These are phyloP conservation scores for Peniophora sp. DNA, from an alignment of 1,284 basidiomycete genomes.

Conservation along the genomic window DNA sequence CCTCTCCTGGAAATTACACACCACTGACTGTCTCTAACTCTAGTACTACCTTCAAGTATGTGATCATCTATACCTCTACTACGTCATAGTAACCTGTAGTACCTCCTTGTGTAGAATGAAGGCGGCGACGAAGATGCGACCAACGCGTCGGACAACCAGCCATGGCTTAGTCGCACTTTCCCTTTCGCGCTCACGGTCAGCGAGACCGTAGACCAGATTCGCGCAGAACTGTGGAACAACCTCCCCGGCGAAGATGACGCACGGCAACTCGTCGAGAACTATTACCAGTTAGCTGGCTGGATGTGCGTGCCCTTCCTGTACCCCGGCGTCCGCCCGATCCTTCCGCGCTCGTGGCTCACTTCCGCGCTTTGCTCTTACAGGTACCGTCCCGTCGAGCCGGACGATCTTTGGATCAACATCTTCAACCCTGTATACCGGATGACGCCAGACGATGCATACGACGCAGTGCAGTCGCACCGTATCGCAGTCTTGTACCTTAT, in stretches of 20 bases:
- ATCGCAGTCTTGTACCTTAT: constrained; percentile 28
- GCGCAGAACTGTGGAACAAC: constrained; percentile 32
- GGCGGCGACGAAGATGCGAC: constrained; percentile 24
- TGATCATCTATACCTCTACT: too few relatives aligned
- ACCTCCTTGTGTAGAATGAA: constrained; percentile 2
- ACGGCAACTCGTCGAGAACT: constrained; percentile 36
- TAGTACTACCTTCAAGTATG: constrained; percentile 31
- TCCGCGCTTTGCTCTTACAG: constrained; percentile 20
- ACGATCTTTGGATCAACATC: constrained; percentile 43
- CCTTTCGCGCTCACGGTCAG: constrained; percentile 41
- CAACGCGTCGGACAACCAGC: constrained; percentile 38
- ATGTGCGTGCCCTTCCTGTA: constrained; percentile 50
- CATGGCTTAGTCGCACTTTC: constrained; percentile 53
- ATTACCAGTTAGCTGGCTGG: constrained; percentile 62
- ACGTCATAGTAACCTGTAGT: too few relatives aligned
- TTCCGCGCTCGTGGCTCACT: constrained; percentile 6
- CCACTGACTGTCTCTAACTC: constrained; percentile 1
- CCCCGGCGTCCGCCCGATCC: too few relatives aligned
- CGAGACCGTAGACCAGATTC: constrained; percentile 34
- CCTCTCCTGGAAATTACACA: background rate
- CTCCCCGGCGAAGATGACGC: constrained; percentile 40
- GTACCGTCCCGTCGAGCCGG: constrained; percentile 53
- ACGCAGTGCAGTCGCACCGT: constrained; percentile 38
- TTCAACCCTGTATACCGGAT: constrained; percentile 46
- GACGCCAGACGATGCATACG: constrained; percentile 27